These are phyloP conservation scores for Abrus precatorius DNA, from an alignment of 306 rosid genomes.

Conservation along the genomic window DNA sequence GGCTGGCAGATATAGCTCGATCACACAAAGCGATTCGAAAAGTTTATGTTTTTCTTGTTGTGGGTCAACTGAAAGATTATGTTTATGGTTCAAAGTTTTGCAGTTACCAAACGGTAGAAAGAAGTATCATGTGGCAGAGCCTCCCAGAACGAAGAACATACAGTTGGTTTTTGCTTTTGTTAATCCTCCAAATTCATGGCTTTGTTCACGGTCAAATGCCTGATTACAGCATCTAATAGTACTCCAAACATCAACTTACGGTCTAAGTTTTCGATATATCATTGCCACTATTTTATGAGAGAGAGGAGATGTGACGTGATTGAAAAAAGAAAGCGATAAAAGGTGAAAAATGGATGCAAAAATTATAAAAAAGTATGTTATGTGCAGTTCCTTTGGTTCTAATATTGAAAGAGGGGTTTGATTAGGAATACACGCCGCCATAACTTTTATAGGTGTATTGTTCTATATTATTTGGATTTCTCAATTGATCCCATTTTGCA, in stretches of 20 bases:
- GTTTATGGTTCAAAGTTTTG: background rate
- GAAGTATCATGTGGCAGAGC: background rate
- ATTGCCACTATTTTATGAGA: background rate
- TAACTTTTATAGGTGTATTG: background rate
- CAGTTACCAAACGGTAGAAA: background rate
- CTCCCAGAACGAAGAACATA: background rate
- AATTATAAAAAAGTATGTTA: background rate
- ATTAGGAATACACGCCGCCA: background rate
- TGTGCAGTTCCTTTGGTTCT: background rate
- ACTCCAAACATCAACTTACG: background rate
- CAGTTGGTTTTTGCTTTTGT: background rate
- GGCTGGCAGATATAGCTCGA: background rate
- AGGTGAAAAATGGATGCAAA: no score
- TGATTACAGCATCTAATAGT: background rate
- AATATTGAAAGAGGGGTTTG: conserved; percentile 3
- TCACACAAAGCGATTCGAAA: no score
- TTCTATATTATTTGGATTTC: background rate
- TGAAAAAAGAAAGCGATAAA: no score
- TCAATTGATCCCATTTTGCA: background rate
- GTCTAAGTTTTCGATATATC: background rate
- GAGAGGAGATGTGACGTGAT: no score
- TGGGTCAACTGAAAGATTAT: background rate
- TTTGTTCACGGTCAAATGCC: conserved; percentile 1
- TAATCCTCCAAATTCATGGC: conserved; percentile 12
- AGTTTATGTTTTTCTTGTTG: no score